Evolutionary conservation across 1,284 basidiomycete genomes (phyloP), one percentile per base, ranked within the genome.

Genomic region (Vanrija sp.): DNA sequence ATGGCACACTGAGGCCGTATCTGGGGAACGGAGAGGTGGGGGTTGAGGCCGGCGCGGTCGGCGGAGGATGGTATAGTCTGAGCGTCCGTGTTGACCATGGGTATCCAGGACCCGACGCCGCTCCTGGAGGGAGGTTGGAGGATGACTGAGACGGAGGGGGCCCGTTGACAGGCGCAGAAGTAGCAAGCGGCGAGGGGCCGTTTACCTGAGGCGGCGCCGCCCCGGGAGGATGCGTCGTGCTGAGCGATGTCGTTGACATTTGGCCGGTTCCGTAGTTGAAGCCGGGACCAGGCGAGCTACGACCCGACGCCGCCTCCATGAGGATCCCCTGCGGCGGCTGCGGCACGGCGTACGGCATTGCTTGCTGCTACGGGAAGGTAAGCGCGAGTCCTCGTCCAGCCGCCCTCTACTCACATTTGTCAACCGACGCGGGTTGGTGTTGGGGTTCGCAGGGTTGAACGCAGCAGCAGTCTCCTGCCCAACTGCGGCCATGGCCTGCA

Each of bases 1-100:
- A 84, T 21, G 96, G 95, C n/a, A 97, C 84, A 3, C 94, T 89
- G 69, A 97, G 91, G 12, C 96, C 96, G 71, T 99, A 99, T 52
- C 96, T 87, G 15, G 96, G 96, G 77, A 99, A 98, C 0, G 96
- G 96, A 0, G 72, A 73, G 23, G 65, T 58, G 6, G 66, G 63
- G 38, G 44, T 21, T 3, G 62, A 55, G 8, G 56, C 52, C 14
- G 71, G 65, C 9, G 63, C 65, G n/a, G 64, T 64, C 1, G 65
- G 65, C 29, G 49, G 54, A 5, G 52, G 54, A 45, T 55, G 57
- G 58, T 52, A 55, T 21, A 58, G 50, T 34, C 56, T 56, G 9
- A 65, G 54, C 18, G 28, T 49, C 12, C 64, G 52, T 19, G 60
- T 64, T 38, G 64, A 62, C 64, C 64, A 65, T 12, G 64, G 64